Conservation (phyloP, 2,329 filamentous ascomycete species). For the Pestalotiopsis sp. region DNA sequence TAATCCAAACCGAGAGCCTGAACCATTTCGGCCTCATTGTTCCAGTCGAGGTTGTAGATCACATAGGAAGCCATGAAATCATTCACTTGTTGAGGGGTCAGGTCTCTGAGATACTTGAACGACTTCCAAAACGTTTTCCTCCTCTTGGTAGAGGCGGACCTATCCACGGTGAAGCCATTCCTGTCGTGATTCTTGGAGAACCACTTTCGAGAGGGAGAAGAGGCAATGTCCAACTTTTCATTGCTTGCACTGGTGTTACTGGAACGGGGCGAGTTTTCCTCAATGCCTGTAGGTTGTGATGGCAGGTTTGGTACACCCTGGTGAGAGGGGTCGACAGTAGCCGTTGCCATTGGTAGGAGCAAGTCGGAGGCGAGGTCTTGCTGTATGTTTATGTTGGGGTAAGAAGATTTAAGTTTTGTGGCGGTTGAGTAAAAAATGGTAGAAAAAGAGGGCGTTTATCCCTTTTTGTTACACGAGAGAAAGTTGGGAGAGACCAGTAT, state of each 20-base stretch:
- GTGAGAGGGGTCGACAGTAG: not conserved
- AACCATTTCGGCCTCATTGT: slow-evolving; percentile 50
- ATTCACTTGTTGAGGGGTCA: slow-evolving; percentile 53
- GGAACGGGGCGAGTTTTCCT: slow-evolving; percentile 14
- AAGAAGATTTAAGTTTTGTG: not conserved
- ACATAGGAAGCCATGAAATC: slow-evolving; percentile 60
- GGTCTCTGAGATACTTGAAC: slow-evolving; percentile 51
- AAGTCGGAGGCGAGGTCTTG: not conserved
- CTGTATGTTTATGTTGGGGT: not conserved
- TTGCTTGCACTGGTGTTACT: slow-evolving; percentile 18
- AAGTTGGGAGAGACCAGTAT: not conserved
- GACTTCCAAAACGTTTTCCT: slow-evolving; percentile 52
- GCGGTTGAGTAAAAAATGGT: not conserved
- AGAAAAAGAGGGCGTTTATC: not conserved
- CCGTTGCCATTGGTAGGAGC: not conserved
- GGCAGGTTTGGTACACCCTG: slow-evolving; percentile 10
- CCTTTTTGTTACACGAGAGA: slow-evolving; percentile 1
- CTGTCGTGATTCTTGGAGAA: slow-evolving; percentile 16
- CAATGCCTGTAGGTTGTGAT: not conserved
- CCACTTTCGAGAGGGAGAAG: slow-evolving; percentile 17
- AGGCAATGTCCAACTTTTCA: slow-evolving; percentile 13
- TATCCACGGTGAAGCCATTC: slow-evolving; percentile 36
- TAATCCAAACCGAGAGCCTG: slow-evolving; percentile 51
- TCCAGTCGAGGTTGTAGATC: slow-evolving; percentile 61
- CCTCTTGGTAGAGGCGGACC: slow-evolving; percentile 49